Percentiles rank a stretch among this genome's conserved stretches.
Evolutionary conservation across 208 protist species (phyloP).

Genomic region (Vickermania ingenoplastis): DNA sequence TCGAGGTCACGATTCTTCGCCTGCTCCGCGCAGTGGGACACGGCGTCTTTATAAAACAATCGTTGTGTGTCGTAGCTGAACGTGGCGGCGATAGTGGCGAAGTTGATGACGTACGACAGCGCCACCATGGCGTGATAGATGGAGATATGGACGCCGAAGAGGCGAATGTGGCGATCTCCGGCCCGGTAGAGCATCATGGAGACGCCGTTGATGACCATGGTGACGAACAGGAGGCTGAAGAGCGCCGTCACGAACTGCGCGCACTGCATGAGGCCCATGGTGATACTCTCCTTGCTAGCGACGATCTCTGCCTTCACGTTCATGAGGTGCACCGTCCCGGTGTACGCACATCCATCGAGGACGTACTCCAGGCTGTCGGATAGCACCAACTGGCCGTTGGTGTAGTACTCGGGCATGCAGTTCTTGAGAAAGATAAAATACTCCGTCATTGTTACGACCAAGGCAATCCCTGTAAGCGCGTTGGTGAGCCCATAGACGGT

Average conservation of each 20-base stretch:
- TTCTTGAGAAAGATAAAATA: conserved; percentile 46
- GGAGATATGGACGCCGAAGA: conserved; percentile 68
- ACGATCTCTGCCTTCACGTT: conserved; percentile 18
- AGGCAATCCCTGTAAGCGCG: conserved; percentile 23
- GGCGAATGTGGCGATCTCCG: conserved; percentile 51
- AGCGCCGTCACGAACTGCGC: conserved; percentile 49
- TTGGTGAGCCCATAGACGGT: conserved; percentile 47
- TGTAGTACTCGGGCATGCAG: conserved; percentile 59
- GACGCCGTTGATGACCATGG: conserved; percentile 38
- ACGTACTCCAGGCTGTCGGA: conserved; percentile 24
- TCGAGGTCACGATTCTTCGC: conserved; percentile 12
- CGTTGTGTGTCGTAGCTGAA: conserved; percentile 40
- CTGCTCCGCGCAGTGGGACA: conserved; percentile 38
- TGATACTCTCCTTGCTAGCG: conserved; percentile 29
- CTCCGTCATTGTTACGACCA: conserved; percentile 56
- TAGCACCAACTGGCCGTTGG: conserved; percentile 19
- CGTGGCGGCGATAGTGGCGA: conserved; percentile 44
- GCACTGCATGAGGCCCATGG: conserved; percentile 45
- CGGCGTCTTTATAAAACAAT: conserved; percentile 32
- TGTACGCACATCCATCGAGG: conserved; percentile 55
- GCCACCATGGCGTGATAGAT: conserved; percentile 61
- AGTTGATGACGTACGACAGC: conserved; percentile 43
- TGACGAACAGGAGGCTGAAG: conserved; percentile 65
- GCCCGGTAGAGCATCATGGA: conserved; percentile 40
- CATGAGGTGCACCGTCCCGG: conserved; percentile 24